Evolutionary conservation across 371 early-diverging fungal species (phyloP).

Genomic region (Mucor plumbeus): DNA sequence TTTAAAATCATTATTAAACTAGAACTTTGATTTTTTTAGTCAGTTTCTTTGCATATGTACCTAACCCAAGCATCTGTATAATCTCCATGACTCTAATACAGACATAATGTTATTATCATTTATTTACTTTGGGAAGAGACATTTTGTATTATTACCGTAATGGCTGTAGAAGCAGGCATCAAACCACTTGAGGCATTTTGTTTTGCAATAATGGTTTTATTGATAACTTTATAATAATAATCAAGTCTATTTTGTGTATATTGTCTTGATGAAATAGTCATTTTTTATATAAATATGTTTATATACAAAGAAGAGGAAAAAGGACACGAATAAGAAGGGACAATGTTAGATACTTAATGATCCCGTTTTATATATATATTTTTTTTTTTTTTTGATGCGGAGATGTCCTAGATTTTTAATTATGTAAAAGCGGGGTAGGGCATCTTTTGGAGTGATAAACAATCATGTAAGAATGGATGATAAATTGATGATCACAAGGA

Average conservation of each 20-base stretch:
- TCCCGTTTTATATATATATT: conserved; percentile 3
- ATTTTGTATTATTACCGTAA: conserved; percentile 55
- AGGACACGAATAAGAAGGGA: conserved; percentile 1
- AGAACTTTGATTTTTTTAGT: not conserved
- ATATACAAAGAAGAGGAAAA: conserved; percentile 1
- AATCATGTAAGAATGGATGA: conserved; percentile 1
- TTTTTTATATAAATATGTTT: not conserved
- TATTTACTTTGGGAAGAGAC: not conserved
- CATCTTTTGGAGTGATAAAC: not conserved
- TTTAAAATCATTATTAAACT: not conserved
- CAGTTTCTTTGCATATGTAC: conserved; percentile 17
- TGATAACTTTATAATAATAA: conserved; percentile 74
- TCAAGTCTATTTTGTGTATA: conserved; percentile 61
- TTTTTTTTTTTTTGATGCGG: not conserved
- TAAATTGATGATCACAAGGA: not conserved
- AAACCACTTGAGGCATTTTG: conserved; percentile 84
- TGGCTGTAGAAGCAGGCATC: conserved; percentile 89
- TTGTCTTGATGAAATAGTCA: conserved; percentile 18
- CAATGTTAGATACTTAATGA: not conserved
- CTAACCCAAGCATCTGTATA: conserved; percentile 93
- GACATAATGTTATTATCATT: not conserved
- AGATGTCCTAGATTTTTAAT: not conserved
- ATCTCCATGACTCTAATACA: conserved; percentile 69
- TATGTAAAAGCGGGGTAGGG: not conserved
- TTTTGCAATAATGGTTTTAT: conserved; percentile 74